These are phyloP conservation scores for Anethum foeniculum DNA, from an alignment of 140 eudicot genomes.

Conservation along the genomic window DNA sequence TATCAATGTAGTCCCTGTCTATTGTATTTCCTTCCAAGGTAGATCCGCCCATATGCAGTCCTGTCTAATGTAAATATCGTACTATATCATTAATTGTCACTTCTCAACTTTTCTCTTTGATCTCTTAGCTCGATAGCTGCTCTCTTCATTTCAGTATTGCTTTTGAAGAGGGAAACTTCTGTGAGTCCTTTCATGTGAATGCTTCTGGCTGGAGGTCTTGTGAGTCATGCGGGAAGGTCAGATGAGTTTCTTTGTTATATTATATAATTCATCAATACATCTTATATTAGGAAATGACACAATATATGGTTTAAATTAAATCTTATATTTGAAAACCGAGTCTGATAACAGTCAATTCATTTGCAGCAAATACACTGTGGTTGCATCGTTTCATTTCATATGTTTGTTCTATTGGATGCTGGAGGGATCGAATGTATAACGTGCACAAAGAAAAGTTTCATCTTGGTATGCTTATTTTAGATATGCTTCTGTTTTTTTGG, in stretches of 20 bases:
- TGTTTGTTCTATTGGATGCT: constrained; percentile 80
- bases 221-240: constrained; percentile 91
- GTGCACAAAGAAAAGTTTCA: constrained; percentile 68
- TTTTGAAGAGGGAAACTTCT: constrained; percentile 71
- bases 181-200: constrained; percentile 72
- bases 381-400: constrained; percentile 81
- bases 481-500: neutral
- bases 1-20: too few relatives aligned
- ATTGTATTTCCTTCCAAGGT: neutral
- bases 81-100: neutral
- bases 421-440: constrained; percentile 84
- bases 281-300: neutral
- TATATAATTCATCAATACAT: constrained; percentile 5
- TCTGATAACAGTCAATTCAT: neutral
- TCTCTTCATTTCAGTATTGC: constrained; percentile 45
- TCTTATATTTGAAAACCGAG: neutral
- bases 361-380: constrained; percentile 92
- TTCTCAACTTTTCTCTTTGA: neutral
- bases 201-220: constrained; percentile 89
- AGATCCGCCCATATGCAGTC: neutral
- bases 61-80: neutral
- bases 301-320: neutral
- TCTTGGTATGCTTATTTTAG: constrained; percentile 42
- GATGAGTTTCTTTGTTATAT: neutral
- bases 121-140: constrained; percentile 9